Evolutionary conservation across 2,329 filamentous ascomycete genomes (phyloP), one percentile per base, ranked within the genome.

Genomic region (Chlorencoelia australis): DNA sequence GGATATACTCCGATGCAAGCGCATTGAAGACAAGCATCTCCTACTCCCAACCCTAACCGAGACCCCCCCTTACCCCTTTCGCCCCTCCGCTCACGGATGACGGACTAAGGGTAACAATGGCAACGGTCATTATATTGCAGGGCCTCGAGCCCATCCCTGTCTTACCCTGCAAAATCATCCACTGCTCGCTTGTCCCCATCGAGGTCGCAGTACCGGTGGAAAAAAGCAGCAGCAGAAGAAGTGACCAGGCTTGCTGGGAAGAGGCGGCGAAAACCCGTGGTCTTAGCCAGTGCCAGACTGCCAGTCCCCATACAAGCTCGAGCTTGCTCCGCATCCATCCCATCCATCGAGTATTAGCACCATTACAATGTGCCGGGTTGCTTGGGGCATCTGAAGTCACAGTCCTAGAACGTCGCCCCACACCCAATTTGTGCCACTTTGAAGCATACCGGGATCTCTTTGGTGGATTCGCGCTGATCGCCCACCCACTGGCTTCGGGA

Each of bases 361-460:
- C 47, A 41, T 43, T 42, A 44, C 41, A n/a, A n/a, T 45, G 40
- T 48, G 42, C 48, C 47, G 47, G 47, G 46, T 53, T n/a, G n/a
- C n/a, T 51, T 44, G 52, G 47, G 50, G 49, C 52, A 55, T 52
- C 47, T 44, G 35, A 50, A 51, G 48, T 52, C 49, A 45, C 42
- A 48, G 39, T 51, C 47, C 46, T 38, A 45, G 45, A 41, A 40
- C 17, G 35, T 39, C 46, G 66, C 63, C 65, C 67, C 67, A 69
- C 66, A 59, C 58, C 59, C 59, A 68, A 66, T 68, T 67, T 69
- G 66, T 69, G 66, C 70, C 66, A 69, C 60, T 56, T 62, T 58
- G 60, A 55, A 58, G 54, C 46, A 46, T 50, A 56, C 63, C 61
- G 59, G 65, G 65, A 66, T 68, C 59, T 58, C 52, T 60, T 33